phyloP scores from a whole-genome alignment of 2,329 filamentous ascomycete species.

The Madurella mycetomatis region DNA sequence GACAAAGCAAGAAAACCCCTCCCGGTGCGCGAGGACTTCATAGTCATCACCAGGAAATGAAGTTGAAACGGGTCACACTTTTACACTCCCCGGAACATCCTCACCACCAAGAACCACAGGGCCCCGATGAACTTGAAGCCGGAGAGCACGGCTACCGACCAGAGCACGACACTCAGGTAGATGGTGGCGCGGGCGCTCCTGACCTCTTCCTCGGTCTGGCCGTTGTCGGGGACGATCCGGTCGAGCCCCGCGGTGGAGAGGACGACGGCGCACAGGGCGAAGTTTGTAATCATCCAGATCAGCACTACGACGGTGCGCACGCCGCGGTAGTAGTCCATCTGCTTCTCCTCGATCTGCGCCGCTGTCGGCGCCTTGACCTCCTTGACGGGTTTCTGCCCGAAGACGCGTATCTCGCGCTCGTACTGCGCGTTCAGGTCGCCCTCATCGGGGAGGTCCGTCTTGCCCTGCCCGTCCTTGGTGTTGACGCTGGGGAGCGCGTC shows the following conservation, averaged over 20 bases:
- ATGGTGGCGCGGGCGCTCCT: constrained; percentile 60
- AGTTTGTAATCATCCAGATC: constrained; percentile 95
- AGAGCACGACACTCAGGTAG: constrained; percentile 83
- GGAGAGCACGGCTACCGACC: constrained; percentile 80
- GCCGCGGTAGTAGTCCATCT: constrained; percentile 98
- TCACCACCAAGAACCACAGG: constrained; percentile 85
- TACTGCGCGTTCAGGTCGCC: constrained; percentile 94
- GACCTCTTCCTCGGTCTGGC: constrained; percentile 39
- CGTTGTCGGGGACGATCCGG: constrained; percentile 47
- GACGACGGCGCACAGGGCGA: constrained; percentile 80
- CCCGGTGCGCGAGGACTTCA: not conserved
- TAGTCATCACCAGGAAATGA: not conserved
- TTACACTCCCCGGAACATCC: constrained; percentile 73
- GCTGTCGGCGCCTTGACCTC: constrained; percentile 59
- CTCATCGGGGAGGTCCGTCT: constrained; percentile 93
- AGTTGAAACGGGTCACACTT: too few relatives aligned
- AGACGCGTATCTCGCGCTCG: constrained; percentile 73
- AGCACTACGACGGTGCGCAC: constrained; percentile 90
- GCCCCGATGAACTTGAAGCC: constrained; percentile 84
- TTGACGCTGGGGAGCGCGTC: constrained; percentile 85
- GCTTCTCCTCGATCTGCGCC: constrained; percentile 64
- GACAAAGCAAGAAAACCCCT: not conserved
- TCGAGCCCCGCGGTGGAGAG: constrained; percentile 81
- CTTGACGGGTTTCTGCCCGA: constrained; percentile 68
- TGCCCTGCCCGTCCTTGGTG: constrained; percentile 82